These are phyloP conservation scores for Penicillium glabrum DNA, from an alignment of 2,329 filamentous ascomycete species.

Conservation along the genomic window DNA sequence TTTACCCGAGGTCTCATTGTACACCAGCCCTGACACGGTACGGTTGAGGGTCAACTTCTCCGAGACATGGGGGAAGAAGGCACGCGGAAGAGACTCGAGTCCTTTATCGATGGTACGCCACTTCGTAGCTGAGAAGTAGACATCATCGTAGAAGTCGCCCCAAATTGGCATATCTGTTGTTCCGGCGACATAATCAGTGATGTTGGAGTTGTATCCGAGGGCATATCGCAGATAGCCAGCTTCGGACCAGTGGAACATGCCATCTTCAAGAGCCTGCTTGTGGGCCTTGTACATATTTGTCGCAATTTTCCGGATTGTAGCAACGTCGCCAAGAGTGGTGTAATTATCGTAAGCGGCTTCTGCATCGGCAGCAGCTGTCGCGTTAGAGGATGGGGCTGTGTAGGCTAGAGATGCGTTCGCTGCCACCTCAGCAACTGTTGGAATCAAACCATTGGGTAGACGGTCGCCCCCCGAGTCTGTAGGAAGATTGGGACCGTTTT, in stretches of 20 bases:
- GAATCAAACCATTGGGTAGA: conserved; percentile 54
- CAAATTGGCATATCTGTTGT: conserved; percentile 49
- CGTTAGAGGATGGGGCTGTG: conserved; percentile 31
- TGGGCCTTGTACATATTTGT: conserved; percentile 50
- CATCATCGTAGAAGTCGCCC: conserved; percentile 54
- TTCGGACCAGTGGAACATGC: conserved; percentile 65
- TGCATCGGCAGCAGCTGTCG: conserved; percentile 39
- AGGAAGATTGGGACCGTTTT: conserved; percentile 53
- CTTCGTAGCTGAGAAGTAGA: conserved; percentile 60
- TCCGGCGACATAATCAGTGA: conserved; percentile 54
- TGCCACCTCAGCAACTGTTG: conserved; percentile 51
- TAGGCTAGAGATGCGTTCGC: conserved; percentile 45
- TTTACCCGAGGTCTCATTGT: conserved; percentile 51
- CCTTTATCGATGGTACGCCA: conserved; percentile 68
- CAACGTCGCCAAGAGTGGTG: conserved; percentile 23
- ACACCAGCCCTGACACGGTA: conserved; percentile 58
- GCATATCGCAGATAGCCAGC: conserved; percentile 62
- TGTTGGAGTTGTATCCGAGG: conserved; percentile 54
- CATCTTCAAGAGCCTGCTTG: conserved; percentile 53
- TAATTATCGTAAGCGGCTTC: conserved; percentile 40
- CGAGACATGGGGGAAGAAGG: conserved; percentile 63
- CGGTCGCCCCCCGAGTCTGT: conserved; percentile 49
- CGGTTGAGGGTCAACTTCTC: conserved; percentile 58
- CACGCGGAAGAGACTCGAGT: conserved; percentile 58
- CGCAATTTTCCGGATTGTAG: conserved; percentile 31